A percentile compares a stretch with the other conserved stretches of the same genome.
Evolutionary conservation across 2,329 filamentous ascomycete species (phyloP).

Genomic region (Aulographum hederae): DNA sequence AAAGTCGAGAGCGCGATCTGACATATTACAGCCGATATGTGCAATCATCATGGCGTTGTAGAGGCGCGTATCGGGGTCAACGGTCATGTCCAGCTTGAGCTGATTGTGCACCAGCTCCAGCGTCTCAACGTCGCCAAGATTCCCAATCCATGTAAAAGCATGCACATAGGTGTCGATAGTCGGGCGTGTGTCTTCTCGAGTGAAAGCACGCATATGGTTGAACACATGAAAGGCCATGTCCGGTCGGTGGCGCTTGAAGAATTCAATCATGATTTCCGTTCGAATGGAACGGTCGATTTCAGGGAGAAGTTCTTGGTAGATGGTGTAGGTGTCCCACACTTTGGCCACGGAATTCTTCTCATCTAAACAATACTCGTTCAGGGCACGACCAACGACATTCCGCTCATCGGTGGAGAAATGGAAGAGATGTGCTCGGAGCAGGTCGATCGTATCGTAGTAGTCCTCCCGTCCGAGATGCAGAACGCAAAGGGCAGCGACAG

Average conservation of each 20-base stretch:
- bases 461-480: constrained; percentile 62
- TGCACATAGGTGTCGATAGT: constrained; percentile 49
- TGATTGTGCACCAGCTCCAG: constrained; percentile 74
- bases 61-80: constrained; percentile 58
- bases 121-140: constrained; percentile 39
- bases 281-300: constrained; percentile 48
- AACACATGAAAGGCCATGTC: constrained; percentile 82
- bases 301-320: constrained; percentile 37
- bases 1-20: constrained; percentile 51
- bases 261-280: constrained; percentile 58
- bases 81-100: constrained; percentile 74
- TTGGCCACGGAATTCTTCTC: constrained; percentile 45
- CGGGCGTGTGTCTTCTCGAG: constrained; percentile 19
- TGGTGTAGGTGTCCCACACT: constrained; percentile 40
- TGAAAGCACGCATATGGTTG: constrained; percentile 66
- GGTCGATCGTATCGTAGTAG: constrained; percentile 60
- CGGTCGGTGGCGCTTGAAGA: constrained; percentile 58
- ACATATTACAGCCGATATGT: constrained; percentile 51
- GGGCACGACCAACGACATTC: constrained; percentile 41
- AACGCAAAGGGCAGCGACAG: constrained; percentile 53
- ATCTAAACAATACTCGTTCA: constrained; percentile 53
- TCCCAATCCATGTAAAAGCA: constrained; percentile 59
- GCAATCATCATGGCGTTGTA: constrained; percentile 79
- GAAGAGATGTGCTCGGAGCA: constrained; percentile 58
- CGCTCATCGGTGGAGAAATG: constrained; percentile 55